Evolutionary conservation across 1,284 basidiomycete genomes (phyloP).

Genomic region (Golubevia sp.): DNA sequence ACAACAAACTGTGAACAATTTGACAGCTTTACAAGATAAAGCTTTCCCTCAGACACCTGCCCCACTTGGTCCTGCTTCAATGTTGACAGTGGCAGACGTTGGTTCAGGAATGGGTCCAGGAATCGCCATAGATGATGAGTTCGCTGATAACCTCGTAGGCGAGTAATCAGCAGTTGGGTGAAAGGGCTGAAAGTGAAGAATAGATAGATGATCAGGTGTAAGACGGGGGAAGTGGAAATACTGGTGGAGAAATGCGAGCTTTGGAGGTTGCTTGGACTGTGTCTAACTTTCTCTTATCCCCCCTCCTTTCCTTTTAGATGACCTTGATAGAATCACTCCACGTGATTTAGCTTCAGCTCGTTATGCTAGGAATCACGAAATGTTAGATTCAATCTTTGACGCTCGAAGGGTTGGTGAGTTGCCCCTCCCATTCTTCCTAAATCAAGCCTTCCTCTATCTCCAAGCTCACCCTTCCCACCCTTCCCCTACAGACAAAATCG

Average conservation of each 20-base stretch:
- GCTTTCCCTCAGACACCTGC: not conserved
- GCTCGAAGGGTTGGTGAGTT: conserved; percentile 33
- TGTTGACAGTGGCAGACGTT: not conserved
- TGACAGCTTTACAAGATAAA: not conserved
- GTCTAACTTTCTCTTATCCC: not conserved
- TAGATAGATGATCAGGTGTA: too few relatives aligned
- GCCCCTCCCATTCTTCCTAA: not conserved
- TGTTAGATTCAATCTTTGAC: conserved; percentile 49
- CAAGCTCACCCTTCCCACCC: not conserved
- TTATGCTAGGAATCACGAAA: conserved; percentile 52
- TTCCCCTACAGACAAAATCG: conserved; percentile 20
- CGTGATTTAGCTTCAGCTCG: conserved; percentile 48
- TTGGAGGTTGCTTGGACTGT: too few relatives aligned
- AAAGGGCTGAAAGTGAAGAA: too few relatives aligned
- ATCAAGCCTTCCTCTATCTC: not conserved
- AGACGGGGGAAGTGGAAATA: too few relatives aligned
- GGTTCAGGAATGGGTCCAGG: not conserved
- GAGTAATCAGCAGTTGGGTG: too few relatives aligned
- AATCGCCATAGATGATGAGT: not conserved
- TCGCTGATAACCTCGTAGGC: not conserved
- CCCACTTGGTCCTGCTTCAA: not conserved
- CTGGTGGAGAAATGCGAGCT: too few relatives aligned
- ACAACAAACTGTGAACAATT: not conserved
- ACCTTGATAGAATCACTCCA: conserved; percentile 44
- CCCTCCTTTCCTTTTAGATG: conserved; percentile 18